These are phyloP conservation scores for Solanum gracilifrons DNA, from an alignment of 257 asterid genomes.

Conservation along the genomic window DNA sequence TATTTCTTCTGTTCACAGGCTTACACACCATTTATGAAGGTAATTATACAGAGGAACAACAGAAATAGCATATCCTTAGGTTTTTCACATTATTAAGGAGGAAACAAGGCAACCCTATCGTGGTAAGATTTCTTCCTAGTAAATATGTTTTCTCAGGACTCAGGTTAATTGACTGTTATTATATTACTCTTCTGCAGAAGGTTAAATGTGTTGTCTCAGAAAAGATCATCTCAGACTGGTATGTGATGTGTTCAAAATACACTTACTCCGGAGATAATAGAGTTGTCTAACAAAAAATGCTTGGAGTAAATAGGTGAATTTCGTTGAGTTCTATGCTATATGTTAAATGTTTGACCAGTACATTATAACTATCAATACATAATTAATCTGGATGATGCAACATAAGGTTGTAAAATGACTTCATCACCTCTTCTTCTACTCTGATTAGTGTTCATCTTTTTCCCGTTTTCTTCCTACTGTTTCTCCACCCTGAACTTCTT, in stretches of 20 bases:
- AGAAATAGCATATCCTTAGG: neutral
- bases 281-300: neutral
- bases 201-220: neutral
- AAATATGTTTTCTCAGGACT: neutral
- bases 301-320: neutral
- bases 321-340: neutral
- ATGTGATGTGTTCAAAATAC: neutral
- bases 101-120: neutral
- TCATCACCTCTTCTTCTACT: neutral
- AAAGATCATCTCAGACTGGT: neutral
- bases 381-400: neutral
- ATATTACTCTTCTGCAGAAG: neutral
- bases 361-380: neutral
- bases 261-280: neutral
- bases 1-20: neutral
- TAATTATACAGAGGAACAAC: neutral
- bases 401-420: neutral
- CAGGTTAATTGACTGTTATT: neutral
- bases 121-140: neutral
- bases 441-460: neutral
- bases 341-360: neutral
- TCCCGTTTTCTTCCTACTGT: neutral
- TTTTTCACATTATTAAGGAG: neutral
- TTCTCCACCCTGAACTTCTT: neutral
- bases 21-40: neutral